Conservation (phyloP, 768 basidiomycete species). For the Tulasnella sp. region DNA sequence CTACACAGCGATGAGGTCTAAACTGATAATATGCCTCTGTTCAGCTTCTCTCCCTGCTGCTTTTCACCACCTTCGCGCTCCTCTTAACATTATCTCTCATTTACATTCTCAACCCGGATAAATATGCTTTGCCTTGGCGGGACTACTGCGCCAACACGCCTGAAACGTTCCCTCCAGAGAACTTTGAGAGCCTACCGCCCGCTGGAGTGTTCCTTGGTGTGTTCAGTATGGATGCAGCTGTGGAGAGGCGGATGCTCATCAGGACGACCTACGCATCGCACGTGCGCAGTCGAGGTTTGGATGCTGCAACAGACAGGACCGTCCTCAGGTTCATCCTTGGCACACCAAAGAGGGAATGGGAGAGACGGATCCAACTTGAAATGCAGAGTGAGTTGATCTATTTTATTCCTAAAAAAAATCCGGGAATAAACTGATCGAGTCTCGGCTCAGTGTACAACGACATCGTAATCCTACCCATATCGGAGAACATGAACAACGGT, state of each 20-base stretch:
- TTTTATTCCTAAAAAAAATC: background rate
- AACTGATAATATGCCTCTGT: background rate
- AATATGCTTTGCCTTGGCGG: slow-evolving; percentile 88
- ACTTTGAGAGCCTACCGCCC: slow-evolving; percentile 45
- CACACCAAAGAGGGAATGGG: slow-evolving; percentile 26
- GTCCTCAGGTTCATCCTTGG: slow-evolving; percentile 35
- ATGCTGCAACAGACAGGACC: slow-evolving; percentile 26
- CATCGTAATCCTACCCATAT: slow-evolving; percentile 28
- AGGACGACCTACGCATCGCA: slow-evolving; percentile 32
- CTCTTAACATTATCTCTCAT: slow-evolving; percentile 73
- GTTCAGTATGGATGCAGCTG: slow-evolving; percentile 32
- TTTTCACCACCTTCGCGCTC: slow-evolving; percentile 72
- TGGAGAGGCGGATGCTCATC: slow-evolving; percentile 33
- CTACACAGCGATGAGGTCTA: background rate
- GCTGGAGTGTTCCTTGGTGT: slow-evolving; percentile 36
- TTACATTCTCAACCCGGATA: slow-evolving; percentile 92
- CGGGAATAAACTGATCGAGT: too few relatives aligned
- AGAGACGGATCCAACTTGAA: slow-evolving; percentile 30
- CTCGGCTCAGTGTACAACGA: slow-evolving; percentile 27
- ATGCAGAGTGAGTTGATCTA: slow-evolving; percentile 26
- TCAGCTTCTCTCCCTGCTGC: slow-evolving; percentile 49
- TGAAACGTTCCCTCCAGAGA: slow-evolving; percentile 53
- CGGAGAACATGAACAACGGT: slow-evolving; percentile 40
- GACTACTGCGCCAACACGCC: slow-evolving; percentile 74
- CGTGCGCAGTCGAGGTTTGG: slow-evolving; percentile 23